These are phyloP conservation scores for Geotrichum siamense DNA, from an alignment of 1,139 yeast genomes.

Conservation along the genomic window DNA sequence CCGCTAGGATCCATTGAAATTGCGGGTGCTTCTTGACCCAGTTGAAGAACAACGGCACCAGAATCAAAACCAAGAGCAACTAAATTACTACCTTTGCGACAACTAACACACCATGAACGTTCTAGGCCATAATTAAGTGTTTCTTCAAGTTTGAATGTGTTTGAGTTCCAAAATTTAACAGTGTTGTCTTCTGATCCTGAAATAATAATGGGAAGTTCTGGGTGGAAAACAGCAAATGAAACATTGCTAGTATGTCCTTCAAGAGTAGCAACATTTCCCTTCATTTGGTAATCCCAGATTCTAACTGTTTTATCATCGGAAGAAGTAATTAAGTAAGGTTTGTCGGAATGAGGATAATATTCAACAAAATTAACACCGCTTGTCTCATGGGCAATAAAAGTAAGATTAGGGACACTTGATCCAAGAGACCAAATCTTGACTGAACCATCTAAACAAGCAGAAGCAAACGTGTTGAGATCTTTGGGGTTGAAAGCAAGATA, in stretches of 20 bases:
- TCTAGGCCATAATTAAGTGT: slow-evolving; percentile 86
- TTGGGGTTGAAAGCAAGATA: slow-evolving; percentile 91
- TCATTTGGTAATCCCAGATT: slow-evolving; percentile 97
- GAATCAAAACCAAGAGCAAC: slow-evolving; percentile 93
- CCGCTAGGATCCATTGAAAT: slow-evolving; percentile 90
- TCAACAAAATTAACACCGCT: slow-evolving; percentile 95
- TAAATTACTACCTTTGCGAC: slow-evolving; percentile 68
- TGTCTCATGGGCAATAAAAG: slow-evolving; percentile 82
- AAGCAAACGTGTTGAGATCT: slow-evolving; percentile 95
- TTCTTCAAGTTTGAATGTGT: slow-evolving; percentile 69
- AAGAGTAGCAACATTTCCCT: slow-evolving; percentile 87
- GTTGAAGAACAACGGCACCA: slow-evolving; percentile 76
- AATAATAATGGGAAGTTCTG: slow-evolving; percentile 81
- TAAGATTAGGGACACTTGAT: slow-evolving; percentile 81
- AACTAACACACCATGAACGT: slow-evolving; percentile 92
- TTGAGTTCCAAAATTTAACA: slow-evolving; percentile 87
- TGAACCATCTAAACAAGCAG: slow-evolving; percentile 92
- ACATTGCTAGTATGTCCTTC: slow-evolving; percentile 94
- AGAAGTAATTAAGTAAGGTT: slow-evolving; percentile 88
- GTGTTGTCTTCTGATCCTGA: slow-evolving; percentile 91
- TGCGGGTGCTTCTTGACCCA: slow-evolving; percentile 93
- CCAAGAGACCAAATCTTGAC: slow-evolving; percentile 97
- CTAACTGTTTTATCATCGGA: slow-evolving; percentile 89
- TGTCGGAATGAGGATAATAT: slow-evolving; percentile 94
- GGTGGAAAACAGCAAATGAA: slow-evolving; percentile 94